Evolutionary conservation across 345 rosid species (phyloP).

Genomic region (Linum usitatissimum): DNA sequence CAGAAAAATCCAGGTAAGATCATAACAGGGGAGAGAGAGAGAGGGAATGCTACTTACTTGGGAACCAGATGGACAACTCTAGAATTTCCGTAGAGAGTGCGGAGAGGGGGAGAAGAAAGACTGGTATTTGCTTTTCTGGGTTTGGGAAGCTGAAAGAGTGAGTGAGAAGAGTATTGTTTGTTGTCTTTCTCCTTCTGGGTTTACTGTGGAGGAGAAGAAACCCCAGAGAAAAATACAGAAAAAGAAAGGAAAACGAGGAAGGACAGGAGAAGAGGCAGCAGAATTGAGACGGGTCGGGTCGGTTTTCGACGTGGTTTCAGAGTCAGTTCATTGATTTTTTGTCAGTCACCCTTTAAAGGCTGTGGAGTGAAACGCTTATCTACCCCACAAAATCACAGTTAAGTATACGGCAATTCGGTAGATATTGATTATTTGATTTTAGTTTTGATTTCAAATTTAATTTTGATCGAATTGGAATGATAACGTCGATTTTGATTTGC

Average conservation of each 20-base stretch:
- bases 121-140: no score
- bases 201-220: not conserved
- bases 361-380: no score
- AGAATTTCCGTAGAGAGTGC: not conserved
- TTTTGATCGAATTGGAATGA: no score
- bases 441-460: no score
- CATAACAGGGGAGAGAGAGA: not conserved
- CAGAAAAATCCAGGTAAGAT: not conserved
- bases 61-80: not conserved
- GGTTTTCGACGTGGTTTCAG: constrained; percentile 30
- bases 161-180: not conserved
- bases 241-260: not conserved
- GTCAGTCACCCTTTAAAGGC: no score
- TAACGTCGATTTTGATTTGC: no score
- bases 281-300: not conserved
- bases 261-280: not conserved
- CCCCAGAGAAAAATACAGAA: not conserved
- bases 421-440: no score
- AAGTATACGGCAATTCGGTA: no score
- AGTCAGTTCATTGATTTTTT: no score
- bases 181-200: not conserved
- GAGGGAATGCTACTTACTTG: not conserved
- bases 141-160: no score
- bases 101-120: not conserved
- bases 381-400: no score